phyloP scores from a whole-genome alignment of 306 rosid species.

The Vigna trinervia region DNA sequence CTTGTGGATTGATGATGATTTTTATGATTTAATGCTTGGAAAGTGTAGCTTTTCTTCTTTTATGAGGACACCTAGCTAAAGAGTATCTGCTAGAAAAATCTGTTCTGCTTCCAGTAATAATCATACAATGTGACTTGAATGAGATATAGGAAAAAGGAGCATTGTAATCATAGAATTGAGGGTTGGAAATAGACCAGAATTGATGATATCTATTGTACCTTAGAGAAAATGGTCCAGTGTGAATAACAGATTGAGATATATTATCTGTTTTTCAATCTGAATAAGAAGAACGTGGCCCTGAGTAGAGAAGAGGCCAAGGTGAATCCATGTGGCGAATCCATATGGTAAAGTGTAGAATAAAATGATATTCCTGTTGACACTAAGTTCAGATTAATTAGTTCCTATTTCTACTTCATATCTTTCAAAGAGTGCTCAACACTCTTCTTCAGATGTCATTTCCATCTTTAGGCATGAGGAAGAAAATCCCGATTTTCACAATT shows the following conservation, averaged over 20 bases:
- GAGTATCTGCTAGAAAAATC: neutral
- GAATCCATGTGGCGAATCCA: neutral
- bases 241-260: neutral
- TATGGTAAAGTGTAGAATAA: constrained; percentile 1
- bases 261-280: neutral
- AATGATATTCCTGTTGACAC: constrained; percentile 19
- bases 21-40: neutral
- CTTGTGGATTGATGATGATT: constrained; percentile 38
- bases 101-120: constrained; percentile 24
- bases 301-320: neutral
- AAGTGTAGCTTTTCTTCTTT: neutral
- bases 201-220: neutral
- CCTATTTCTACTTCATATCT: neutral
- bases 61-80: neutral
- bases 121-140: constrained; percentile 11
- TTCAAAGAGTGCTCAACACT: constrained; percentile 1
- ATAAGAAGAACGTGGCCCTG: neutral
- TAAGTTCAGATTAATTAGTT: neutral
- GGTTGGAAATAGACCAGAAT: neutral
- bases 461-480: constrained; percentile 1
- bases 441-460: constrained; percentile 11
- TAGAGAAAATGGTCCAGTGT: neutral
- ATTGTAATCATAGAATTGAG: neutral
- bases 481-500: neutral
- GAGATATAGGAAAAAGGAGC: neutral